A percentile compares a stretch with the other conserved stretches of the same genome.
Evolutionary conservation across 805 yeast genomes (phyloP).

Genomic region (Saccharomycopsis sp.): DNA sequence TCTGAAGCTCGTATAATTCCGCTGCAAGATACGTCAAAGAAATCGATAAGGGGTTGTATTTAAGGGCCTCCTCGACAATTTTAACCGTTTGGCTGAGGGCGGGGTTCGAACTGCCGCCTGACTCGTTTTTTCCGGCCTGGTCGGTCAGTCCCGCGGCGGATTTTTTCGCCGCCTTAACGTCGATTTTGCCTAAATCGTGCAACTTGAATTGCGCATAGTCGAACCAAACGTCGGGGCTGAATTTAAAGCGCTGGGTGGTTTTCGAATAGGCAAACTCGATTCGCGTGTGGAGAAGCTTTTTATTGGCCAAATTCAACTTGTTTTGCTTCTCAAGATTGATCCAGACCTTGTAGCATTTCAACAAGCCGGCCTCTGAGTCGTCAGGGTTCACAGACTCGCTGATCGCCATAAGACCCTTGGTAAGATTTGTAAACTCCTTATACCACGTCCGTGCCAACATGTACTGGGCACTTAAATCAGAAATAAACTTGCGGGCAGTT

Average conservation of each 20-base stretch:
- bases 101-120: slow-evolving; percentile 35
- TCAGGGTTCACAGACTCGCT: slow-evolving; percentile 28
- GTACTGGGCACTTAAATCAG: slow-evolving; percentile 75
- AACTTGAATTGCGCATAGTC: slow-evolving; percentile 40
- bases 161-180: not conserved
- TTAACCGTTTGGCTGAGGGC: slow-evolving; percentile 29
- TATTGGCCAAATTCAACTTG: slow-evolving; percentile 50
- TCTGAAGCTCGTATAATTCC: slow-evolving; percentile 59
- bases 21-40: slow-evolving; percentile 60
- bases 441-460: slow-evolving; percentile 80
- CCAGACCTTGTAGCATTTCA: slow-evolving; percentile 42
- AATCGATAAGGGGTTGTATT: slow-evolving; percentile 64
- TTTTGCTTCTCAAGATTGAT: slow-evolving; percentile 72
- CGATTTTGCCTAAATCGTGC: slow-evolving; percentile 22
- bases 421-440: slow-evolving; percentile 59
- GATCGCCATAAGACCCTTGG: slow-evolving; percentile 37
- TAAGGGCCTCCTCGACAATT: slow-evolving; percentile 46
- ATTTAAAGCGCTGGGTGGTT: slow-evolving; percentile 53
- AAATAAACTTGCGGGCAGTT: slow-evolving; percentile 78
- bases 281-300: slow-evolving; percentile 44
- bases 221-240: slow-evolving; percentile 74
- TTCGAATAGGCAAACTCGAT: slow-evolving; percentile 67
- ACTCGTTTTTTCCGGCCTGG: slow-evolving; percentile 23
- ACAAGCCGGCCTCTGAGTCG: slow-evolving; percentile 22
- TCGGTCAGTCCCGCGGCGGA: no score